Conservation (phyloP, 2,329 filamentous ascomycete genomes). For the Apiospora malaysiana region DNA sequence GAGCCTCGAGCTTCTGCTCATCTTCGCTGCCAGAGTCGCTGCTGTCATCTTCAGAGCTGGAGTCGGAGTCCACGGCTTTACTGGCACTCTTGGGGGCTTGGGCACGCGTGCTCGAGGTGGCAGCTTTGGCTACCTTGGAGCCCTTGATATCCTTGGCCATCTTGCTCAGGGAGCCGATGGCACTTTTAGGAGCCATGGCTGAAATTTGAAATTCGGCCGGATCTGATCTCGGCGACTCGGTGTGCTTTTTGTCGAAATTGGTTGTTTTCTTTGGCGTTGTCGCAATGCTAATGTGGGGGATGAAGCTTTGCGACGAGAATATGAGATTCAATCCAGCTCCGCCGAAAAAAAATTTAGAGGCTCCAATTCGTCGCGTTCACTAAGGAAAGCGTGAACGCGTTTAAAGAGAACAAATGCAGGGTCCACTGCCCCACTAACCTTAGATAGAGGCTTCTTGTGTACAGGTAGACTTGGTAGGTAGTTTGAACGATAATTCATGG, state of each 20-base stretch:
- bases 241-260: not conserved
- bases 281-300: slow-evolving; percentile 1
- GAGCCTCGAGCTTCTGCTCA: slow-evolving; percentile 19
- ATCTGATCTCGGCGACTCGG: not conserved
- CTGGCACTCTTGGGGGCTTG: slow-evolving; percentile 15
- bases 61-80: not conserved
- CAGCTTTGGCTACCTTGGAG: slow-evolving; percentile 31
- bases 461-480: too few relatives aligned
- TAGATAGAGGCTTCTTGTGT: not conserved
- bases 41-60: slow-evolving; percentile 14
- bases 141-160: slow-evolving; percentile 35
- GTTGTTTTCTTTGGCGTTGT: not conserved
- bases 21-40: slow-evolving; percentile 23
- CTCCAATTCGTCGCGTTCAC: slow-evolving; percentile 16
- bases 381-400: not conserved
- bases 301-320: slow-evolving; percentile 19
- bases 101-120: slow-evolving; percentile 23
- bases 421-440: not conserved
- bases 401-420: not conserved
- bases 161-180: slow-evolving; percentile 27
- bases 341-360: slow-evolving; percentile 11
- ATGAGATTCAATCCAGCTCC: not conserved
- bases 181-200: slow-evolving; percentile 25
- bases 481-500: too few relatives aligned
- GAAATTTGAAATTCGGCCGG: not conserved